Percentiles rank a stretch among this genome's conserved stretches.
Conservation (phyloP, 495 filamentous ascomycete genomes). For the Hyaloscypha bicolor region DNA sequence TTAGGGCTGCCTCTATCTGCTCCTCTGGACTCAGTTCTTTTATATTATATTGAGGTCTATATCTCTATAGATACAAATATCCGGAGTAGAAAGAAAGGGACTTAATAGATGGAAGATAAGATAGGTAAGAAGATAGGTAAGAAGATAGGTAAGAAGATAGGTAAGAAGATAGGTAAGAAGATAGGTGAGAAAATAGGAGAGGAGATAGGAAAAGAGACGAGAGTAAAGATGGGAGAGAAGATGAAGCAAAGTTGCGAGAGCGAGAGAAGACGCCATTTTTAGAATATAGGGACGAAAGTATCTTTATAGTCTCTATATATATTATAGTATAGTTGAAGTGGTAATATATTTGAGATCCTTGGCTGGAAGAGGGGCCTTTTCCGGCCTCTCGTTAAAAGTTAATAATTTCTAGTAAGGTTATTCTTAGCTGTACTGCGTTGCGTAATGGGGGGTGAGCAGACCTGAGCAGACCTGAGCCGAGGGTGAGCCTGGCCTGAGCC, state of each 20-base stretch:
- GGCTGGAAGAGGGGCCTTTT: background rate
- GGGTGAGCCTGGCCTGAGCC: too few relatives aligned
- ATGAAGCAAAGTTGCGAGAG: background rate
- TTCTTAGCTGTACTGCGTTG: background rate
- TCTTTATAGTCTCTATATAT: background rate
- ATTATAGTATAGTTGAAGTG: background rate
- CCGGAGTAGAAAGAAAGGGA: background rate
- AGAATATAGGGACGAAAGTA: slow-evolving; percentile 1
- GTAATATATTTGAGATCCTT: background rate
- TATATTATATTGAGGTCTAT: too few relatives aligned
- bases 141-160: too few relatives aligned
- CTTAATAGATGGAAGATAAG: background rate
- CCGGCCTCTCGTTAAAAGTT: too few relatives aligned
- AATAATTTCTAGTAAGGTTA: background rate
- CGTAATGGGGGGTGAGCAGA: slow-evolving; percentile 1
- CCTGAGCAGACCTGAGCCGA: background rate
- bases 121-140: too few relatives aligned
- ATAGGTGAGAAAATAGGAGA: background rate
- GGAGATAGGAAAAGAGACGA: background rate
- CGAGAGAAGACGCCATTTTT: background rate
- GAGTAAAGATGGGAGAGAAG: background rate
- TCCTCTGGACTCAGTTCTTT: too few relatives aligned
- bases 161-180: too few relatives aligned
- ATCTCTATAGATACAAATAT: too few relatives aligned
- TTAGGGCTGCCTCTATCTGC: too few relatives aligned